Percentiles rank a stretch among this genome's conserved stretches.
phyloP scores from a whole-genome alignment of 2,329 filamentous ascomycete genomes.

The Tolypocladium paradoxum region DNA sequence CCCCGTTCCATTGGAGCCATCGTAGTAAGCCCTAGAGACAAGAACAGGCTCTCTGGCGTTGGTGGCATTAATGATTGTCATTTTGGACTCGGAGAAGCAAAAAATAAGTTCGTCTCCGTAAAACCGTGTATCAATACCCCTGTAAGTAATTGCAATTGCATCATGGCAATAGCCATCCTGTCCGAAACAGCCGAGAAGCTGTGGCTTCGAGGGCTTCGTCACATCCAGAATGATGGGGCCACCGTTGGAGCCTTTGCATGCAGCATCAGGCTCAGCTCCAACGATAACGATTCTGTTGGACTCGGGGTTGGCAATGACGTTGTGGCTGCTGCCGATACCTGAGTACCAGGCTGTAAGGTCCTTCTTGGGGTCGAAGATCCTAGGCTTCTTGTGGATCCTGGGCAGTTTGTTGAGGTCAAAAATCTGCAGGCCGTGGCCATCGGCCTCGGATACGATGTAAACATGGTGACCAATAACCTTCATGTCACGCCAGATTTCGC shows the following conservation, averaged over 20 bases:
- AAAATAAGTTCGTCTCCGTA: slow-evolving; percentile 19
- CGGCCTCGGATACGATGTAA: slow-evolving; percentile 32
- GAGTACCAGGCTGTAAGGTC: slow-evolving; percentile 27
- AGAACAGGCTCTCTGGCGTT: slow-evolving; percentile 31
- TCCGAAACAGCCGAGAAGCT: slow-evolving; percentile 35
- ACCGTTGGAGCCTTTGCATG: slow-evolving; percentile 33
- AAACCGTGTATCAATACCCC: slow-evolving; percentile 34
- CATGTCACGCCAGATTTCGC: slow-evolving; percentile 29
- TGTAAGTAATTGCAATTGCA: slow-evolving; percentile 39
- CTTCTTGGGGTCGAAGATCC: slow-evolving; percentile 18
- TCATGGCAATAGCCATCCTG: slow-evolving; percentile 43
- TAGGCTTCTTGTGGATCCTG: slow-evolving; percentile 27
- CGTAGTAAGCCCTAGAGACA: no score
- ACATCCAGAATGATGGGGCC: slow-evolving; percentile 47
- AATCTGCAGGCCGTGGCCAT: slow-evolving; percentile 47
- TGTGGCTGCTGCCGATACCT: slow-evolving; percentile 34
- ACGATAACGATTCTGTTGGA: slow-evolving; percentile 31
- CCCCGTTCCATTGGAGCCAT: no score
- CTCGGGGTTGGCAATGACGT: slow-evolving; percentile 39
- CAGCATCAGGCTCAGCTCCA: slow-evolving; percentile 25
- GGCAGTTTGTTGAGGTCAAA: slow-evolving; percentile 48
- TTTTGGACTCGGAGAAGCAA: slow-evolving; percentile 13
- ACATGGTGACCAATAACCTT: slow-evolving; percentile 24
- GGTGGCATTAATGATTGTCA: slow-evolving; percentile 33
- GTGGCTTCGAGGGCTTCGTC: slow-evolving; percentile 37